Conservation (phyloP, 2,329 filamentous ascomycete genomes). For the Cryphonectria naterciae region DNA sequence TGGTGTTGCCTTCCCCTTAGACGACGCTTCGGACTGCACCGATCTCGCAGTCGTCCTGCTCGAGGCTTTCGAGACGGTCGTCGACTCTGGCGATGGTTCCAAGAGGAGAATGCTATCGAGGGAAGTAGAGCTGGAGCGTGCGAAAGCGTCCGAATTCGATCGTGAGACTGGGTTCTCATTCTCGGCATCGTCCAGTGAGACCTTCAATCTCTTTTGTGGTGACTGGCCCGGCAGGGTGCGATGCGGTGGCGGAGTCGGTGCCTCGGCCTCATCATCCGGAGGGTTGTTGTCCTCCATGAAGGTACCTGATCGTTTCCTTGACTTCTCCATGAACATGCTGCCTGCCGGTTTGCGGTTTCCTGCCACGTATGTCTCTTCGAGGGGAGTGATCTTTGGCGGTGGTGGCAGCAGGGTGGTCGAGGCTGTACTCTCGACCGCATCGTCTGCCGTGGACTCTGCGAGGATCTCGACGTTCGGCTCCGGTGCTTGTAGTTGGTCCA, state of each 20-base stretch:
- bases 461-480: constrained; percentile 52
- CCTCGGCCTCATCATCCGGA: constrained; percentile 44
- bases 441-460: constrained; percentile 42
- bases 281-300: constrained; percentile 58
- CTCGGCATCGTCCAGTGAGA: constrained; percentile 27
- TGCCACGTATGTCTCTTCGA: constrained; percentile 56
- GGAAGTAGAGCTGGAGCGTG: constrained; percentile 35
- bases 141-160: constrained; percentile 30
- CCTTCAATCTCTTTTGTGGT: constrained; percentile 37
- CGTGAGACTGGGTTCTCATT: constrained; percentile 24
- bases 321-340: constrained; percentile 51
- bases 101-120: constrained; percentile 34
- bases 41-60: constrained; percentile 19
- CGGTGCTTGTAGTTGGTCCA: constrained; percentile 47
- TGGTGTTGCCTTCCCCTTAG: constrained; percentile 18
- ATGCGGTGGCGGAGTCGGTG: constrained; percentile 42
- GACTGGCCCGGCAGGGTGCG: constrained; percentile 37
- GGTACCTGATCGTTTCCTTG: constrained; percentile 40
- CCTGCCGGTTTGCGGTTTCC: constrained; percentile 52
- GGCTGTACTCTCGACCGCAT: constrained; percentile 32
- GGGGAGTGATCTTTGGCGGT: constrained; percentile 53
- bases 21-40: constrained; percentile 9
- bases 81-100: constrained; percentile 14
- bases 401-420: constrained; percentile 50
- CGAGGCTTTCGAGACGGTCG: constrained; percentile 23